Evolutionary conservation across 164 flowering plant species (phyloP), one percentile per base, ranked within the genome.

Genomic region (Dillenia suffruticosa): DNA sequence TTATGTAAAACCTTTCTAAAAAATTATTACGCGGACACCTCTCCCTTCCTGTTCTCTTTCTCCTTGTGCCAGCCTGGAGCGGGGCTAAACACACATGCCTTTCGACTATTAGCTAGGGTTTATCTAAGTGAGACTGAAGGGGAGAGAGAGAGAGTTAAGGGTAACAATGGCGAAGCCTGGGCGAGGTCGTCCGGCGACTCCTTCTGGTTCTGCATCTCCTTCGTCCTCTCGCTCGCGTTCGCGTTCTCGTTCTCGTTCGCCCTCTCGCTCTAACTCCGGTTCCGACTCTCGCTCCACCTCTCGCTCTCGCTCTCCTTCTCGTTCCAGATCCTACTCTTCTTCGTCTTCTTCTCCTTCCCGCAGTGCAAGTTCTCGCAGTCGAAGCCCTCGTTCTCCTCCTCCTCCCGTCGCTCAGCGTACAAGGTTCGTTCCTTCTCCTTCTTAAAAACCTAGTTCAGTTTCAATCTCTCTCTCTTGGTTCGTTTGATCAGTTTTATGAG

Each of bases 301-400:
- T 44, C 68, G 72, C 74, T 83, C 88, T 44, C 51, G 61, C 49
- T 76, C 88, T 0, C 63, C 63, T 19, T 81, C 87, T 1, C 67
- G 69, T 6, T 78, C 84, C 1, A 62, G 67, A 45, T 77, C 85
- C n/a, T 62, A 57, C 24, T 73, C 77, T 2, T 73, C 72, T 15
- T 81, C 88, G 1, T 79, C 79, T 22, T 83, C 88, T 9, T 80
- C 87, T 58, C 78, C 76, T 9, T 80, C 84, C n/a, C 81, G 80
- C 15, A 75, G 79, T 43, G 71, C 2, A 48, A 76, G 78, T 66
- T 81, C 85, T 49, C 77, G 79, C 16, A 80, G 86, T 75, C 74
- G 70, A 17, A 70, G 73, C 69, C 83, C 84, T n/a, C 75, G 79
- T 56, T 79, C 77, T 10, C 69, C 51, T 15, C 62, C 40, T 4